Conservation (phyloP, 441 rosid species). For the Croton laevigatus region DNA sequence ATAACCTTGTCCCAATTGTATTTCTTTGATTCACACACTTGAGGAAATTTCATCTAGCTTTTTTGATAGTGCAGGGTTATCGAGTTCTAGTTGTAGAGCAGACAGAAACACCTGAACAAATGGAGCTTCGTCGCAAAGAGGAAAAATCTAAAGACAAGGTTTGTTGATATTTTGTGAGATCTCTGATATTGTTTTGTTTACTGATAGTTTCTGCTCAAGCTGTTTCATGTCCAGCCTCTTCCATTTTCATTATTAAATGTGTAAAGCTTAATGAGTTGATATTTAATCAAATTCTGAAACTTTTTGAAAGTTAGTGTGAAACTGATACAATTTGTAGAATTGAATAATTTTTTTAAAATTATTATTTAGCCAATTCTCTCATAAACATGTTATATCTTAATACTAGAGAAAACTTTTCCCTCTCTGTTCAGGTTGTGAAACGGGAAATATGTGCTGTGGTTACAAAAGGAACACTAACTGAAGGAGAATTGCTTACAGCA, state of each 20-base stretch:
- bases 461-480: constrained; percentile 92
- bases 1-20: constrained; percentile 10
- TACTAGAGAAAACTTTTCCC: constrained; percentile 27
- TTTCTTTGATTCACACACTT: constrained; percentile 22
- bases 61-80: constrained; percentile 65
- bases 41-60: constrained; percentile 26
- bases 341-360: neutral
- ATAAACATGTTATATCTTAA: constrained; percentile 9
- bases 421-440: constrained; percentile 78
- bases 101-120: constrained; percentile 98
- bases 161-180: constrained; percentile 23
- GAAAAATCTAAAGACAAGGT: constrained; percentile 96
- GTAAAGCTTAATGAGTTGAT: neutral
- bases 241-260: constrained; percentile 14
- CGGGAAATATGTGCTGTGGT: constrained; percentile 97
- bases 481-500: constrained; percentile 80
- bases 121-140: constrained; percentile 90
- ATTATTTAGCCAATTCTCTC: neutral
- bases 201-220: neutral
- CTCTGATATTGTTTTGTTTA: constrained; percentile 10
- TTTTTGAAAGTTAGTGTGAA: neutral
- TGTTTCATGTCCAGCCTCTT: constrained; percentile 10
- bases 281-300: neutral
- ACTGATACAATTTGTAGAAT: neutral
- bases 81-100: constrained; percentile 97